A percentile compares a stretch with the other conserved stretches of the same genome.
Evolutionary conservation across 202 grass and related monocot genomes (phyloP).

Genomic region (Dendrocalamus latiflorus): DNA sequence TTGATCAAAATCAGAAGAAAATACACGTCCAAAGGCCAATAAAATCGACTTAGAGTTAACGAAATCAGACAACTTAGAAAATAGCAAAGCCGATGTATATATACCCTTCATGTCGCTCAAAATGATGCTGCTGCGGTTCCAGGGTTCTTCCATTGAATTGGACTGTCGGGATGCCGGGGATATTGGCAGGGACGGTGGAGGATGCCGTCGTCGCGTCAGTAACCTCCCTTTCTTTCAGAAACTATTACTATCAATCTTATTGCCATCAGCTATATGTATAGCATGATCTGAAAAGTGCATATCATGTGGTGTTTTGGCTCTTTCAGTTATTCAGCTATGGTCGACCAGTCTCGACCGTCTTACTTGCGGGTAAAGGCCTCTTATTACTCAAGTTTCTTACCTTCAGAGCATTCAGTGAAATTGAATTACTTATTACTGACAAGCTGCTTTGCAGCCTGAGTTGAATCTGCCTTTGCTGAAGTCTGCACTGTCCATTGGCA

Average conservation of each 20-base stretch:
- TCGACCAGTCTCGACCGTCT: constrained; percentile 45
- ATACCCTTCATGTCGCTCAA: not conserved
- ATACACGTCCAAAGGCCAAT: no score
- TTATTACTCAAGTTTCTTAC: not conserved
- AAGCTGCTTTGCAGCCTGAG: constrained; percentile 49
- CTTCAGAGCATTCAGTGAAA: not conserved
- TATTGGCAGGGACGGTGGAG: constrained; percentile 85
- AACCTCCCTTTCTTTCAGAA: not conserved
- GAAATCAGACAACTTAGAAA: not conserved
- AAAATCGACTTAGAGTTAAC: no score
- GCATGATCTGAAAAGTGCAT: not conserved
- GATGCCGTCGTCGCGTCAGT: constrained; percentile 80
- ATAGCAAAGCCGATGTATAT: not conserved
- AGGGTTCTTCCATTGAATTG: constrained; percentile 93
- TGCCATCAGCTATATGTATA: not conserved
- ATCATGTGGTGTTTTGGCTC: not conserved
- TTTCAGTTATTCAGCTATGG: constrained; percentile 85
- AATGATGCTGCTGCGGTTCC: not conserved
- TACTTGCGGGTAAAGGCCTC: constrained; percentile 41
- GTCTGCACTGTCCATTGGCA: constrained; percentile 49
- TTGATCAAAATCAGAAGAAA: no score
- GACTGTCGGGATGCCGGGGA: constrained; percentile 96
- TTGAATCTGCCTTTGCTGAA: constrained; percentile 70
- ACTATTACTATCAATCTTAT: not conserved
- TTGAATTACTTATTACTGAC: not conserved